Conservation (phyloP, 2,329 filamentous ascomycete genomes). For the Colletotrichum somersetense region DNA sequence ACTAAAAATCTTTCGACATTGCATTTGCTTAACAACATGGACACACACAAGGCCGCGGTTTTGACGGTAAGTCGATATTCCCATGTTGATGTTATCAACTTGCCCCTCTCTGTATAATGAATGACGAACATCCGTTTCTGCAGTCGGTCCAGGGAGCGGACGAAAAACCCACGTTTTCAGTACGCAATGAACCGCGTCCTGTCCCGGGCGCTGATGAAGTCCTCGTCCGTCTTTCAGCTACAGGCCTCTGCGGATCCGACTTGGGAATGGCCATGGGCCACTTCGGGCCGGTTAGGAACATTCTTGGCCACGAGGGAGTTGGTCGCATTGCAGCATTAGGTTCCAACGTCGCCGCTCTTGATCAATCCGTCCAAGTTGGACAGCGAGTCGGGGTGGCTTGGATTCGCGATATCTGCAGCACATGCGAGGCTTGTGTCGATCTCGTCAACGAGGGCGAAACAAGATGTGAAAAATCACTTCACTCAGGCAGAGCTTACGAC, state of each 20-base stretch:
- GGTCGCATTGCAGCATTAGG: conserved; percentile 56
- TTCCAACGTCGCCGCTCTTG: conserved; percentile 46
- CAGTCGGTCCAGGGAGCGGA: conserved; percentile 19
- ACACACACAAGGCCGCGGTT: conserved; percentile 9
- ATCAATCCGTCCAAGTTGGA: conserved; percentile 47
- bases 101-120: not conserved
- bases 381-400: conserved; percentile 56
- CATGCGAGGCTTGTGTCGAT: conserved; percentile 50
- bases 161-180: conserved; percentile 17
- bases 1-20: not conserved
- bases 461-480: conserved; percentile 50
- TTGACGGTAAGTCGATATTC: not conserved
- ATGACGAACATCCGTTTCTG: not conserved
- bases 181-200: conserved; percentile 27
- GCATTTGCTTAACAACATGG: not conserved
- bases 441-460: conserved; percentile 51
- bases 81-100: not conserved
- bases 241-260: conserved; percentile 56
- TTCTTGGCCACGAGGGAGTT: conserved; percentile 60
- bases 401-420: conserved; percentile 53
- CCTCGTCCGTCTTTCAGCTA: conserved; percentile 52
- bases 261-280: conserved; percentile 53
- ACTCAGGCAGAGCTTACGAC: conserved; percentile 51
- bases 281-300: conserved; percentile 50
- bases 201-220: conserved; percentile 44